Base-by-base conservation (phyloP, 371 early-diverging fungal genomes). In the Choanephora cucurbitarum region DNA sequence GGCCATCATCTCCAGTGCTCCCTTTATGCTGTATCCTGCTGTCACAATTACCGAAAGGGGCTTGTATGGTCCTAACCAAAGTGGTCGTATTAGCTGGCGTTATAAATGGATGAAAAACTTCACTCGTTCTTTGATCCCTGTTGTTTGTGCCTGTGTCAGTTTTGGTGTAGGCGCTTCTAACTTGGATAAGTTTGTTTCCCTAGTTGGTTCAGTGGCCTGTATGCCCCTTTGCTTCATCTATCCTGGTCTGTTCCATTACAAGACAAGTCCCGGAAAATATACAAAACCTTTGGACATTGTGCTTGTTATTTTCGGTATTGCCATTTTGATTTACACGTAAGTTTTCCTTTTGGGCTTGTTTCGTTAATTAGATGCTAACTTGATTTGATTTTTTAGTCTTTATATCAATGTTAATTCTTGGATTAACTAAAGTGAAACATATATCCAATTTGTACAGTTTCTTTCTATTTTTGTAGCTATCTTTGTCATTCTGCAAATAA, bases 1-100 rank as follows among this genome's bases (percentile, higher is more conserved):
- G 19, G 91, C 91, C 55, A 90, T 93, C 63, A 80, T 90, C 57
- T 73, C 90, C 28, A 82, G 87, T 6, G 85, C 85, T 47, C 95
- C 96, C 1, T 69, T 95, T 52, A 81, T 84, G 65, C 68, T 90
- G 31, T 91, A 87, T 52, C 92, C 93, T 6, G 83, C 88, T 13
- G 77, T 88, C 48, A 72, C 79, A 40, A 90, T 91, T 55, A 49
- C 88, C 34, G 93, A 93, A 64, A 70, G 73, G 14, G 75, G 71
- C 49, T 33, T 80, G 46, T 82, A 70, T 55, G 69, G 73, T 21
- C 31, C 24, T 13, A 47, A 60, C n/a, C 72, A 69, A 14, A 67
- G 74, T 23, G 85, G 80, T 5, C 52, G 64, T 13, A 9, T 32
- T 8, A 51, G 44, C 31, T 9, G 52, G 11, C 63, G 74, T 49